phyloP scores from a whole-genome alignment of 2,329 filamentous ascomycete species.

The Hirsutella rhossiliensis region DNA sequence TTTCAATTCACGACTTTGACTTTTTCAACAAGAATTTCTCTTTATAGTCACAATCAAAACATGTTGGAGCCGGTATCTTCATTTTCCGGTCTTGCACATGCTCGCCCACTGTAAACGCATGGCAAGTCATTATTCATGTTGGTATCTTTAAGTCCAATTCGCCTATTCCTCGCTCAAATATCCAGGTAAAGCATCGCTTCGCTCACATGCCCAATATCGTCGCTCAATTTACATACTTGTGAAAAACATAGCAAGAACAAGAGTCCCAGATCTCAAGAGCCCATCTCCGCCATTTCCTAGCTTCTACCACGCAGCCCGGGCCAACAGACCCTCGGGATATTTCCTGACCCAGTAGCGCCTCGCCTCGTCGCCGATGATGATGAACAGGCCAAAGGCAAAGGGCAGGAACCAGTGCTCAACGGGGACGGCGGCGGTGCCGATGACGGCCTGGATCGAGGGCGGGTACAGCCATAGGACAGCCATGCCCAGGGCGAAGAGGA shows the following conservation, averaged over 20 bases:
- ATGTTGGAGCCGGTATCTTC: not conserved
- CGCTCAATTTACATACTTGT: not conserved
- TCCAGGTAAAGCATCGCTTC: no score
- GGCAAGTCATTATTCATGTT: no score
- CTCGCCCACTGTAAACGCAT: no score
- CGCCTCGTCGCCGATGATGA: slow-evolving; percentile 53
- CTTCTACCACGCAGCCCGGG: slow-evolving; percentile 50
- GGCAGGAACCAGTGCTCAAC: slow-evolving; percentile 69
- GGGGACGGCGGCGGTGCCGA: slow-evolving; percentile 52
- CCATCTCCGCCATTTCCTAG: no score
- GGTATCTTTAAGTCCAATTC: no score
- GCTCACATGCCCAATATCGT: no score
- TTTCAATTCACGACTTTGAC: no score
- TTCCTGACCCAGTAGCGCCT: slow-evolving; percentile 51
- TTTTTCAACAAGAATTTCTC: not conserved
- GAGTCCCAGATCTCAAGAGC: not conserved
- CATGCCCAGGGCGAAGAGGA: slow-evolving; percentile 56
- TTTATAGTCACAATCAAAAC: no score
- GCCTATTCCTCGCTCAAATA: no score
- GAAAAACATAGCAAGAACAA: not conserved
- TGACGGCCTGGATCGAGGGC: slow-evolving; percentile 46
- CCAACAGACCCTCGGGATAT: slow-evolving; percentile 44
- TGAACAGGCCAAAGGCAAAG: slow-evolving; percentile 49
- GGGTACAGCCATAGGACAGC: slow-evolving; percentile 61
- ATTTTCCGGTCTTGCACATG: no score